Base-by-base conservation (phyloP, 73 alveolate genomes). In the Uronychia binucleata region DNA sequence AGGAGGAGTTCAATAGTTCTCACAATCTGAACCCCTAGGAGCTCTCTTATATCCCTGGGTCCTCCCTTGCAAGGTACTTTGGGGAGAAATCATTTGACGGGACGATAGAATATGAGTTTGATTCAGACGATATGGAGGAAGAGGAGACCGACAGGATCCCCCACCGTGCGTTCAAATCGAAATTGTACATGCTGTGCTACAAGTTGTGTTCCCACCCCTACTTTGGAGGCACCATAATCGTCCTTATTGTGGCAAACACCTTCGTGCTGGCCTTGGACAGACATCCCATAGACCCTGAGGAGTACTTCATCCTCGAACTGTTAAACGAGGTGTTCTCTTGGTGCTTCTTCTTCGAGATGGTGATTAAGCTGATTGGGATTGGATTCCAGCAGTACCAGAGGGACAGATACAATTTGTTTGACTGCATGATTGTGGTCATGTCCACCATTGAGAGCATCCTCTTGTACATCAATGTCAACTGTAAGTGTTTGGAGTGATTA, bases 301-400 rank as follows among this genome's bases (percentile, higher is more conserved):
- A 19, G 32, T 11, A 19, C 25, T 74, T n/a, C 13, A 11, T 26
- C 32, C 33, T 75, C 30, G 84, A 83, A 31, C 8, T 31, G 1
- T 13, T 75, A 0, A 83, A 83, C 74, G 11, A 59, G 8, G 1
- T 75, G 32, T 83, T 83, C 33, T 83, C 27, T 34, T 59, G 77
- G 26, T 75, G 74, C 26, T 83, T 83, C 32, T 74, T 83, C 57
- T 8, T 75, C 28, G 90, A 83, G 31, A 30, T 83, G 78, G 5
- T 67, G 0, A 29, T 83, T 33, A 83, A 83, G 34, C 30, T 83
- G 27, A 27, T 83, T 8, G 90, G 90, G 35, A n/a, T 83, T 8
- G 90, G 90, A 27, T 25, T 82, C 1, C 58, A 67, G 60, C 26
- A 58, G 5, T 82, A 82, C 76, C 1, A 60, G 26, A 82, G 32